A percentile compares a stretch with the other conserved stretches of the same genome.
phyloP scores from a whole-genome alignment of 139 green algal species.

The Chlorella vulgaris region DNA sequence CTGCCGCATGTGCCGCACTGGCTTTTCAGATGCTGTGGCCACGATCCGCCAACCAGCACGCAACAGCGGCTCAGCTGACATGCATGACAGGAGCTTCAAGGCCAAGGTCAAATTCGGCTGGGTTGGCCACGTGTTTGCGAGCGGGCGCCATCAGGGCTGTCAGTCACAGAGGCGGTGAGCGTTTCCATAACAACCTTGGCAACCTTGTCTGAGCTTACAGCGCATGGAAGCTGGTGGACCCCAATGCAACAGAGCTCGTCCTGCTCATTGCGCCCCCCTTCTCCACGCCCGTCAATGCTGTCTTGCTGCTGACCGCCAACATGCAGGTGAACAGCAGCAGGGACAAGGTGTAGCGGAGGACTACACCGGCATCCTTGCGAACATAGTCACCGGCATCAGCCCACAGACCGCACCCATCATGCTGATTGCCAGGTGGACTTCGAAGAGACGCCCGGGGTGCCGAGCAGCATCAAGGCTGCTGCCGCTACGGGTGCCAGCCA shows the following conservation, averaged over 20 bases:
- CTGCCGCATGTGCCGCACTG: no score
- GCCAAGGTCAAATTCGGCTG: background rate
- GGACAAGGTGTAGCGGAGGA: background rate
- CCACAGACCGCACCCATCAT: background rate
- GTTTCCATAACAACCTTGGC: background rate
- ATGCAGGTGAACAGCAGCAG: background rate
- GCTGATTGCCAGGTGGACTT: background rate
- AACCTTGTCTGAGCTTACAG: background rate
- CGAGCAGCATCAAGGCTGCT: background rate
- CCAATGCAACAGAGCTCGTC: background rate
- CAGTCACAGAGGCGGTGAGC: background rate
- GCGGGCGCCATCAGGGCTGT: background rate
- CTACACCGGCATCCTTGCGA: background rate
- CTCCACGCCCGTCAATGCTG: background rate
- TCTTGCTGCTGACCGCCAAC: background rate
- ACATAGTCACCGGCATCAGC: background rate
- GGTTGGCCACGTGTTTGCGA: background rate
- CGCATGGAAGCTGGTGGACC: background rate
- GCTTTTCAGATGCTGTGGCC: no score
- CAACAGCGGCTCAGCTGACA: no score
- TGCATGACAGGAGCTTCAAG: background rate
- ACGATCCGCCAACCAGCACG: no score
- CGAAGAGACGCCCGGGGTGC: background rate
- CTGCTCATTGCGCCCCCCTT: background rate
- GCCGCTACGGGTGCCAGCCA: background rate